Base-by-base conservation (phyloP, 495 filamentous ascomycete species). In the Tuber indicum region DNA sequence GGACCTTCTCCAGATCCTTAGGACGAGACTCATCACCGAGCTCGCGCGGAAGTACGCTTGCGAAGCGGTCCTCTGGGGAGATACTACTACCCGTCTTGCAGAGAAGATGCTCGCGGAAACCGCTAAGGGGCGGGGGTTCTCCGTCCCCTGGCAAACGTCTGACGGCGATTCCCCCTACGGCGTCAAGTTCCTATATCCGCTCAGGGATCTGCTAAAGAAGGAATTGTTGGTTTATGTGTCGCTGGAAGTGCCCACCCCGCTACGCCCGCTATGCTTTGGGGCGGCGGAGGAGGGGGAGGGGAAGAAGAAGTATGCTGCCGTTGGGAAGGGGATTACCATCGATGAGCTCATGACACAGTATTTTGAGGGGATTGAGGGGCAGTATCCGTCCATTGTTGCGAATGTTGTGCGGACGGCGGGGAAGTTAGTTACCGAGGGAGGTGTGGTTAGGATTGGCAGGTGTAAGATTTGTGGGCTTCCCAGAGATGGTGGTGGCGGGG, bases 391-490 rank as follows among this genome's bases (percentile, higher is more conserved):
- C 74, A 92, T 98, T 42, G 96, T 99, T 78, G 90, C 93, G 23
- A 99, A 99, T 82, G 96, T 98, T 16, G 93, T 97, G 7, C 88
- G 92, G 76, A 99, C 94, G 44, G 91, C 91, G 16, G 90, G 91
- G 75, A 96, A 94, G 85, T 87, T 98, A 45, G 82, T 89, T 49
- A 81, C 87, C 74, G 73, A 80, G 32, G n/a, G 74, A 58, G 43
- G 72, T 47, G 62, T 47, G 52, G 39, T 43, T 36, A 46, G 69
- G 26, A 46, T 44, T 19, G 73, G 74, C 77, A 70, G 62, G 76
- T 88, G 87, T 84, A 86, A 87, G 41, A 76, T 89, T 75, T 89
- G 86, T 82, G 85, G 85, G 73, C 87, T 87, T 82, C 86, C 82
- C 52, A 85, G 87, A 36, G 89, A 84, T 81, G 78, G 86, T 8